Evolutionary conservation across 805 yeast genomes (phyloP), one percentile per base, ranked within the genome.

Genomic region (Ogataea zsoltii): DNA sequence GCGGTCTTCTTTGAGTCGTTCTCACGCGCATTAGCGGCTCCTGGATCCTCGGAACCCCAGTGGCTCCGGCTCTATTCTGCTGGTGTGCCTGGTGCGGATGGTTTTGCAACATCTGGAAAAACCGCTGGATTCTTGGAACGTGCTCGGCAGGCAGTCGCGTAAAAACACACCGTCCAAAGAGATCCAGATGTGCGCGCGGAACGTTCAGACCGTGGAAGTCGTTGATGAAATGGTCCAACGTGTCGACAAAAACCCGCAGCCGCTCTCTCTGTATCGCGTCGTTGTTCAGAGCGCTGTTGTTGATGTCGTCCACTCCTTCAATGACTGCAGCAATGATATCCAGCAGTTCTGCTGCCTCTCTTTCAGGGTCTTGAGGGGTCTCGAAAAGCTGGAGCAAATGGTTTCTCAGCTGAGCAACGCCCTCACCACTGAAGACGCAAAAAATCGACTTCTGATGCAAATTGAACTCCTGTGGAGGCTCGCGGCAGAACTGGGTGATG

Each of bases 401-500:
- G 33, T 79, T 81, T 51, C 97, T 77, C 51, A 92, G 72, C 48
- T 80, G 79, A 39, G 73, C 77, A 14, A 94, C 96, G 7, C 97
- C 97, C 48, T 79, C 80, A 1, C 98, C 98, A 28, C 92, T 83
- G 61, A 90, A 94, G 11, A 92, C 99, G 69, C 98, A 92, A 60
- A 94, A 92, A 39, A 87, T 75, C 17, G 83, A 77, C 53, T 83
- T 83, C 65, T 94, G 99, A 57, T 85, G 85, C 45, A 83, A 88
- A 42, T 84, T 90, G 63, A 94, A 91, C 57, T 90, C 97, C 11
- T 86, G 80, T 3, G 99, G 98, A 2, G 98, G 94, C 7, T 84
- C 87, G 23, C 98, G 83, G 64, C 97, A 91, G 66, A 81, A 91
- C 53, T 79, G 82, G 0, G 92, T 85, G 39, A 92, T 81, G 58